phyloP scores from a whole-genome alignment of 2,329 filamentous ascomycete species.

The Colletotrichum sp. region DNA sequence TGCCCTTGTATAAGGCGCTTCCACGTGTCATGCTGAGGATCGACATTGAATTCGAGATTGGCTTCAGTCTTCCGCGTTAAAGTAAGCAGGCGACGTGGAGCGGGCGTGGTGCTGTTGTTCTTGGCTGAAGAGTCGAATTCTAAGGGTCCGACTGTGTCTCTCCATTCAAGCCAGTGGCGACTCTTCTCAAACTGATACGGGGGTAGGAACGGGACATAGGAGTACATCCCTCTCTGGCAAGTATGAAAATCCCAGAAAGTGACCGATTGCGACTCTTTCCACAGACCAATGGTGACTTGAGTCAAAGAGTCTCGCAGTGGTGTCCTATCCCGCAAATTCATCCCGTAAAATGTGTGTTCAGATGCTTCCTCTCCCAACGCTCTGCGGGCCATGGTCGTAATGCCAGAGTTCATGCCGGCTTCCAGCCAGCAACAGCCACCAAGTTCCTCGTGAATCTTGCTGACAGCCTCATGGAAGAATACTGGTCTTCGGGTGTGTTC shows the following conservation, averaged over 20 bases:
- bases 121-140: not conserved
- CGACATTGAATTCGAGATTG: not conserved
- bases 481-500: slow-evolving; percentile 49
- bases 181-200: slow-evolving; percentile 48
- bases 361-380: slow-evolving; percentile 21
- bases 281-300: not conserved
- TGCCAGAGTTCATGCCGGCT: slow-evolving; percentile 43
- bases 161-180: slow-evolving; percentile 43
- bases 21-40: not conserved
- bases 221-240: slow-evolving; percentile 27
- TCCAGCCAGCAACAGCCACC: slow-evolving; percentile 41
- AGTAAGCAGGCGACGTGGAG: not conserved
- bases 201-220: slow-evolving; percentile 33
- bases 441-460: slow-evolving; percentile 36
- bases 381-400: slow-evolving; percentile 36
- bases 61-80: not conserved
- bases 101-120: not conserved
- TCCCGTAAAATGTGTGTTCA: not conserved
- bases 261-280: not conserved
- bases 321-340: not conserved
- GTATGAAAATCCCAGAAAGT: not conserved
- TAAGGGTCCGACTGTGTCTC: not conserved
- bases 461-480: slow-evolving; percentile 46
- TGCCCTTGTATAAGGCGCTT: not conserved
- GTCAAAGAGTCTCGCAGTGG: not conserved